phyloP scores from a whole-genome alignment of 306 rosid genomes.

The Prunus kanzakura region DNA sequence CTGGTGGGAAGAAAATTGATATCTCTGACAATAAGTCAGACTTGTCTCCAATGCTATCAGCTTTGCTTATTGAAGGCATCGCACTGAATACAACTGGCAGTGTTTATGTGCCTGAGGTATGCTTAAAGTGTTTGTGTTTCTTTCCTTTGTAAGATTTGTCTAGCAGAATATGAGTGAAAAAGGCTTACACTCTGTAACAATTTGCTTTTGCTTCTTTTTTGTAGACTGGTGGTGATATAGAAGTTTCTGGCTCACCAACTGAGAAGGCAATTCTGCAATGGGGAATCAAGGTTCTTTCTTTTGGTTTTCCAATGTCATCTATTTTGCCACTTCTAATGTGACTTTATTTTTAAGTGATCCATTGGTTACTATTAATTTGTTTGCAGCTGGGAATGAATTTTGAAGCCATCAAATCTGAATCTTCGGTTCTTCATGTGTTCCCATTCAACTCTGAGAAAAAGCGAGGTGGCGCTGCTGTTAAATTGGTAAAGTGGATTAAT shows the following conservation, averaged over 20 bases:
- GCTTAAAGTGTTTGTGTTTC: not conserved
- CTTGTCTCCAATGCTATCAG: constrained; percentile 35
- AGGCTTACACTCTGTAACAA: not conserved
- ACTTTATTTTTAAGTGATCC: not conserved
- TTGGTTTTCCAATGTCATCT: not conserved
- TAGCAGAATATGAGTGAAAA: not conserved
- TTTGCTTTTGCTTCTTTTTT: constrained; percentile 10
- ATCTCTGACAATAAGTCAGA: constrained; percentile 46
- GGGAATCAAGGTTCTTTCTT: constrained; percentile 59
- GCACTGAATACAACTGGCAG: constrained; percentile 73
- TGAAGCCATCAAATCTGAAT: constrained; percentile 49
- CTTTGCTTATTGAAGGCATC: constrained; percentile 71
- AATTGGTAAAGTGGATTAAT: constrained; percentile 37
- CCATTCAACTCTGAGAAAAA: constrained; percentile 91
- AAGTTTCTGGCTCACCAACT: constrained; percentile 90
- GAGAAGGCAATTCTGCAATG: constrained; percentile 80
- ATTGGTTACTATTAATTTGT: constrained; percentile 16
- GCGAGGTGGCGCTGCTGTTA: constrained; percentile 71
- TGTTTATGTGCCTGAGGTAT: constrained; percentile 72
- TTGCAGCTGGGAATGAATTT: constrained; percentile 84
- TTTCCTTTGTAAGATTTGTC: not conserved
- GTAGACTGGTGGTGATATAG: constrained; percentile 53
- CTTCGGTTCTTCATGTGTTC: constrained; percentile 64
- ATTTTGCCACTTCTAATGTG: not conserved
- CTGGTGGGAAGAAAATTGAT: constrained; percentile 57